Evolutionary conservation across 306 rosid species (phyloP), one percentile per base, ranked within the genome.

Genomic region (Casuarina equisetifolia): DNA sequence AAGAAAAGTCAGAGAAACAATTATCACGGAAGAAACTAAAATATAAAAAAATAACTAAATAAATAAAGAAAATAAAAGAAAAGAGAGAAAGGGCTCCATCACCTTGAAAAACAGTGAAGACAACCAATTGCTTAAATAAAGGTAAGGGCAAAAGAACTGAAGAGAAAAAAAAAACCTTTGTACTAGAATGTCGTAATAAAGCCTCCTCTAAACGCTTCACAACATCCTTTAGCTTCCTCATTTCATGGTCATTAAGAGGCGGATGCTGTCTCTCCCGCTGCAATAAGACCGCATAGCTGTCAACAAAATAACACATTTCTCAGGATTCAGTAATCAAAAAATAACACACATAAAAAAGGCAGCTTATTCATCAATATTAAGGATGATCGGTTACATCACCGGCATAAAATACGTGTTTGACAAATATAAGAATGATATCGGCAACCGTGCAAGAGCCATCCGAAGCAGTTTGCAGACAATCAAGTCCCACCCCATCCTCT

Each of bases 141-240:
- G 43, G 58, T 16, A 43, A 51, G 50, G 53, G 72, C 44, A 83
- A 74, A 52, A 25, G 44, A 51, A 48, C 5, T 20, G 13, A 55
- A 25, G 1, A 83, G n/a, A 69, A 58, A 69, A 25, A 50, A 81
- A 49, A 59, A 61, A 95, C 99, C 99, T 88, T 91, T 40, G 90
- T 52, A 35, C 1, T 38, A 80, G 99, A 92, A 52, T 62, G 43
- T 88, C 77, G 89, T 58, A 89, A 82, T 82, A 92, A 81, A 82
- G 83, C 89, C 88, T 91, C 99, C 84, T 95, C 99, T 75, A 95
- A 72, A 67, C 92, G 93, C 81, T 87, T 92, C 51, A 88, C 92
- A 70, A 95, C 75, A 83, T 91, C 94, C 82, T 54, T 81, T 43
- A 84, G 74, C 87, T 5, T 95, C 79, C 11, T 81, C 53, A 25